phyloP scores from a whole-genome alignment of 2,329 filamentous ascomycete genomes.

The Botrytis fabae region DNA sequence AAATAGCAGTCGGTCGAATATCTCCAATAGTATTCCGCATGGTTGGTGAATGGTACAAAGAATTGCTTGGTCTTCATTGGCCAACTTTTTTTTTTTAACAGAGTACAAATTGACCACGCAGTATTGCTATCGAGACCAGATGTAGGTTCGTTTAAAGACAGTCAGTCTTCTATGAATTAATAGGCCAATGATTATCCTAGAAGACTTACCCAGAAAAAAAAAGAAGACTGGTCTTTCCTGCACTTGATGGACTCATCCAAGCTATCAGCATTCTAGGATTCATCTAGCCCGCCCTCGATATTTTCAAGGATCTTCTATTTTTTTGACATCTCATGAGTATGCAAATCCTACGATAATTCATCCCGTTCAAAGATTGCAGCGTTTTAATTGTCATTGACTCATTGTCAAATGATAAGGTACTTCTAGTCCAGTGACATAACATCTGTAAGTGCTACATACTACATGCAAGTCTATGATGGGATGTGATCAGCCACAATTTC shows the following conservation, averaged over 20 bases:
- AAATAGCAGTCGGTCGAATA: slow-evolving; percentile 78
- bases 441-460: too few species aligned
- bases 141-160: slow-evolving; percentile 74
- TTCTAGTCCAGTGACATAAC: too few species aligned
- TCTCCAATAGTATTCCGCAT: slow-evolving; percentile 86
- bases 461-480: too few species aligned
- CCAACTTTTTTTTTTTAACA: slow-evolving; percentile 88
- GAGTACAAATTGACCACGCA: slow-evolving; percentile 82
- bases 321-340: neutral
- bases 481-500: neutral
- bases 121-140: slow-evolving; percentile 90
- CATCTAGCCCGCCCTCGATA: slow-evolving; percentile 77
- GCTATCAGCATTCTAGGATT: slow-evolving; percentile 69
- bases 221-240: slow-evolving; percentile 59
- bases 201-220: slow-evolving; percentile 56
- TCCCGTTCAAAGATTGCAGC: neutral
- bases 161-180: neutral
- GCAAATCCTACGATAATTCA: neutral
- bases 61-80: slow-evolving; percentile 82
- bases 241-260: slow-evolving; percentile 56
- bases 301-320: slow-evolving; percentile 60
- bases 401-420: neutral
- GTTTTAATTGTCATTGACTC: neutral
- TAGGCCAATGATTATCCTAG: neutral
- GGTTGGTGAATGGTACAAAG: slow-evolving; percentile 95